phyloP scores from a whole-genome alignment of 78 protist species.

The Creolimax fragrantissima region DNA sequence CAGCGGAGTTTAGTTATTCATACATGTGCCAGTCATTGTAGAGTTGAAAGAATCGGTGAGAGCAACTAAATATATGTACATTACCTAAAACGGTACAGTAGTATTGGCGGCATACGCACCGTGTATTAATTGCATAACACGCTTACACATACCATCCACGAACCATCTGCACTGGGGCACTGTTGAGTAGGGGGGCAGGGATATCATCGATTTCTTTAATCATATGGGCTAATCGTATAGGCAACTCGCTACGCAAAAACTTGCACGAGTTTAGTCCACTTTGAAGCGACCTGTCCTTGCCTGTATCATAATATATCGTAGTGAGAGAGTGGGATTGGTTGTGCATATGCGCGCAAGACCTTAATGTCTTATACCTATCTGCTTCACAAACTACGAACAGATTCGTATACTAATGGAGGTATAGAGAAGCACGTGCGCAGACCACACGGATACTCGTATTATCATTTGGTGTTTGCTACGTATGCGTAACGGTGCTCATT shows the following conservation, averaged over 20 bases:
- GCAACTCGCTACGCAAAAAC: constrained; percentile 34
- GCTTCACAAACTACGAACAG: not conserved
- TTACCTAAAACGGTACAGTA: too few relatives aligned
- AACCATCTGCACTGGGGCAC: constrained; percentile 25
- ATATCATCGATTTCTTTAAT: constrained; percentile 21
- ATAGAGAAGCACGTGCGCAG: not conserved
- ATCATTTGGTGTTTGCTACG: not conserved
- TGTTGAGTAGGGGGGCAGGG: constrained; percentile 21
- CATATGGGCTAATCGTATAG: constrained; percentile 41
- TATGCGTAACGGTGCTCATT: not conserved
- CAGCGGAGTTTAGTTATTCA: too few relatives aligned
- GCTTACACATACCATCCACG: constrained; percentile 29
- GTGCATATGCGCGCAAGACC: not conserved
- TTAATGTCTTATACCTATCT: not conserved
- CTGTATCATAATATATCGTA: not conserved
- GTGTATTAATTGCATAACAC: too few relatives aligned
- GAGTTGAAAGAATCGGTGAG: too few relatives aligned
- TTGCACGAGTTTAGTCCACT: not conserved
- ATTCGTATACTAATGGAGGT: not conserved
- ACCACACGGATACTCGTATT: not conserved
- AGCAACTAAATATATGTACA: too few relatives aligned
- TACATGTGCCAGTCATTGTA: too few relatives aligned
- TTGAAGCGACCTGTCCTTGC: not conserved
- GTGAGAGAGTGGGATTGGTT: not conserved
- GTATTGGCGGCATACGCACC: too few relatives aligned